Evolutionary conservation across 169 alveolate species (phyloP).

Genomic region (Plasmodium vivax): DNA sequence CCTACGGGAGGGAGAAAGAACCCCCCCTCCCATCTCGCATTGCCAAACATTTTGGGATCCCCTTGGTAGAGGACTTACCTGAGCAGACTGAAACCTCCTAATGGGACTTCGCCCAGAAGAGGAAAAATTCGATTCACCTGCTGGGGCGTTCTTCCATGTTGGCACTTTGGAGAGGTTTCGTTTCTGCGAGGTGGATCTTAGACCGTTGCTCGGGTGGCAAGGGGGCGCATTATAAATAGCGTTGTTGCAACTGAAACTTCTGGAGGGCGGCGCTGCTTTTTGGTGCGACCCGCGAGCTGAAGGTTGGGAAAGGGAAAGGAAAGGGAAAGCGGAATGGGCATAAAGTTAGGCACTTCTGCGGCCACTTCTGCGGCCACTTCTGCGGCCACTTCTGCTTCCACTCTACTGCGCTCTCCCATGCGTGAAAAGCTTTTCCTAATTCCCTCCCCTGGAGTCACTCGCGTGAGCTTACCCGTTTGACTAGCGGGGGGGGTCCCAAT

Average conservation of each 20-base stretch:
- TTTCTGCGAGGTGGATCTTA: neutral
- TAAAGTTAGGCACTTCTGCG: neutral
- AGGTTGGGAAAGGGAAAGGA: neutral
- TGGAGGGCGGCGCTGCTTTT: neutral
- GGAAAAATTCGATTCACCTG: neutral
- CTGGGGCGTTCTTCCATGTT: neutral
- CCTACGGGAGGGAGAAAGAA: neutral
- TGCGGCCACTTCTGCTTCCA: no score
- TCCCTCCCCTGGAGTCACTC: neutral
- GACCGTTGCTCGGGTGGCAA: neutral
- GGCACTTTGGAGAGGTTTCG: neutral
- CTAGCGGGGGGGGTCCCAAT: neutral
- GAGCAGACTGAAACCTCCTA: slow-evolving; percentile 7
- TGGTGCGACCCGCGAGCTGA: neutral
- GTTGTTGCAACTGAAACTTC: neutral
- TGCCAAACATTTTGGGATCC: neutral
- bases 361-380: no score
- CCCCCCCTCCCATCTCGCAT: neutral
- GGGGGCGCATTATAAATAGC: neutral
- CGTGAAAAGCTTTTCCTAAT: neutral
- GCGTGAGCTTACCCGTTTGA: neutral
- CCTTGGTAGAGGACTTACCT: neutral
- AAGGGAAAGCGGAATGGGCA: neutral
- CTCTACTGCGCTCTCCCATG: neutral
- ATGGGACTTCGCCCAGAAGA: neutral